phyloP scores from a whole-genome alignment of 106 monocot species.

The Xerophyta viscosa region DNA sequence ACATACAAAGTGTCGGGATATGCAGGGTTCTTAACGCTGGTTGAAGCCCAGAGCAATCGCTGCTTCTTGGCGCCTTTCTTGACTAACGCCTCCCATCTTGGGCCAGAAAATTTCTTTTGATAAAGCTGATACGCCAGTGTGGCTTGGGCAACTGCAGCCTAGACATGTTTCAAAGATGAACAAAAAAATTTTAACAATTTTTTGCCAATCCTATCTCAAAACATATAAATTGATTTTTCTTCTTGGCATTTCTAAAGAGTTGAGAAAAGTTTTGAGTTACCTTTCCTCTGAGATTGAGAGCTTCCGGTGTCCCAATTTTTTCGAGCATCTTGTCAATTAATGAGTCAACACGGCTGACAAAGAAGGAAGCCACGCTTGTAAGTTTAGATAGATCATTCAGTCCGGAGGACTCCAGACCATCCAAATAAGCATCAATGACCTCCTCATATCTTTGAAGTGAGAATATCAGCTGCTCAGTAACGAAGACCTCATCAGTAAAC shows the following conservation, averaged over 20 bases:
- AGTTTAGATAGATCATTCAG: constrained; percentile 73
- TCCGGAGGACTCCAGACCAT: constrained; percentile 78
- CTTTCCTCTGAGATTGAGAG: constrained; percentile 77
- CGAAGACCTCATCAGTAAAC: background rate
- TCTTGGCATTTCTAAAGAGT: too few species aligned
- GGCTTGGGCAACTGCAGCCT: constrained; percentile 95
- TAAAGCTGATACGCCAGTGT: constrained; percentile 75
- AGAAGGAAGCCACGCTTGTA: constrained; percentile 95
- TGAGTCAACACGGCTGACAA: constrained; percentile 82
- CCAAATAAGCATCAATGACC: constrained; percentile 92
- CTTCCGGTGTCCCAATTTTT: constrained; percentile 84
- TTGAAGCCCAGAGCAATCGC: constrained; percentile 90
- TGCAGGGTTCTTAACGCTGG: constrained; percentile 90
- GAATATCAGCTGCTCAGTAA: constrained; percentile 59
- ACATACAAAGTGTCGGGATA: constrained; percentile 89
- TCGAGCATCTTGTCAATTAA: constrained; percentile 87
- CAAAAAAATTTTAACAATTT: too few species aligned
- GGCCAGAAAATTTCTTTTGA: constrained; percentile 95
- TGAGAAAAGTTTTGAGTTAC: too few species aligned
- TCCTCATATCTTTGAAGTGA: constrained; percentile 85
- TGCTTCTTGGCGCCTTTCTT: constrained; percentile 97
- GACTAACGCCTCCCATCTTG: constrained; percentile 81
- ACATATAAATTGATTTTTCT: too few species aligned
- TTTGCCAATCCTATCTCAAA: too few species aligned
- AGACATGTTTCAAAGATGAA: background rate